Percentiles rank a stretch among this genome's conserved stretches.
phyloP scores from a whole-genome alignment of 768 basidiomycete genomes.

The Lactarius sp. region DNA sequence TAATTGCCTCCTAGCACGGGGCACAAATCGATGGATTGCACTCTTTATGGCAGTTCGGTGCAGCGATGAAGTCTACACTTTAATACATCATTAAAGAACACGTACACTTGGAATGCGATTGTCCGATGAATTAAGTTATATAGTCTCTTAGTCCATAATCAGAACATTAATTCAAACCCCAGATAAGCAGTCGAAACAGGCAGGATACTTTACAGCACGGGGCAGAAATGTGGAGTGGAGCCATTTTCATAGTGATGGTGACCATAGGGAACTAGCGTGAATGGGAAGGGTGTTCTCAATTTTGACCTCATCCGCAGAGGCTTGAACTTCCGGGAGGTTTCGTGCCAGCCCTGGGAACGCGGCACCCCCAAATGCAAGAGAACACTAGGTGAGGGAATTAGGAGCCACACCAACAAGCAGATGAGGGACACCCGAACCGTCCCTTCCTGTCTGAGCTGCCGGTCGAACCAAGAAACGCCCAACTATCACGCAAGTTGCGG shows the following conservation, averaged over 20 bases:
- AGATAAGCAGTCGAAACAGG: background rate
- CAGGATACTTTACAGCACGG: background rate
- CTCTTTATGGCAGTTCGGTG: background rate
- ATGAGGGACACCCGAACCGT: too few species aligned
- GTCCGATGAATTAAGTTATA: background rate
- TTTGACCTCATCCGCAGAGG: conserved; percentile 41
- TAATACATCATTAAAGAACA: background rate
- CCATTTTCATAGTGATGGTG: background rate
- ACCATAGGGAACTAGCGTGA: background rate
- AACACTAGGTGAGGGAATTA: conserved; percentile 39
- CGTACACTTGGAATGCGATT: background rate
- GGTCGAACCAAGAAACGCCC: conserved; percentile 32
- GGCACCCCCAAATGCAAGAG: conserved; percentile 79
- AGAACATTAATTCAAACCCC: background rate
- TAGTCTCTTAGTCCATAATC: background rate
- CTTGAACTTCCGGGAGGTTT: conserved; percentile 63
- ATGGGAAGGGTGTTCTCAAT: too few species aligned
- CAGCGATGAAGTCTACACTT: background rate
- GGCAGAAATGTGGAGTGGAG: background rate
- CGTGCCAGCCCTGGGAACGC: conserved; percentile 74
- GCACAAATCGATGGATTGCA: too few species aligned
- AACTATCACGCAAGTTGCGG: conserved; percentile 9
- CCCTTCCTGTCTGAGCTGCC: conserved; percentile 44
- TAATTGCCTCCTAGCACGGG: too few species aligned
- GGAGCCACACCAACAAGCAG: background rate